Conservation (phyloP, 2,329 filamentous ascomycete genomes). For the Pseudogymnoascus sp. region DNA sequence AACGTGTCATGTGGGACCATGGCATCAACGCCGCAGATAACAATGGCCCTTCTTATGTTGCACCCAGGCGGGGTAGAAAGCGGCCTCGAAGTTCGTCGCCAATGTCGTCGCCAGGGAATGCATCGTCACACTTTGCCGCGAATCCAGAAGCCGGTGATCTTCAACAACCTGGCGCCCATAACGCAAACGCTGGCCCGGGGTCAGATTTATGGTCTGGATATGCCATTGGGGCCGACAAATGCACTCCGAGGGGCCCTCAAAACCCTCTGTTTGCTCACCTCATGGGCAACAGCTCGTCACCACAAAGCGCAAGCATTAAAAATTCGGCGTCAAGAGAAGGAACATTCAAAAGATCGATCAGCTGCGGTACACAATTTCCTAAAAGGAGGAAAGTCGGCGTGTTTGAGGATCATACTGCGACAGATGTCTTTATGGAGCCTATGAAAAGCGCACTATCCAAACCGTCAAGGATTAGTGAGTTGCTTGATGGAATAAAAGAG, state of each 20-base stretch:
- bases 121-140: constrained; percentile 29
- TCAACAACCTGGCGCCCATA: constrained; percentile 49
- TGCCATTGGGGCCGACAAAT: constrained; percentile 39
- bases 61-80: constrained; percentile 44
- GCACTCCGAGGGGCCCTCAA: constrained; percentile 23
- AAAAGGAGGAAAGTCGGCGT: constrained; percentile 59
- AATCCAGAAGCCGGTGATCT: constrained; percentile 42
- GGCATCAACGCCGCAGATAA: constrained; percentile 36
- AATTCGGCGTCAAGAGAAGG: constrained; percentile 36
- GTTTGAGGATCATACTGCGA: constrained; percentile 28
- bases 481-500: constrained; percentile 60
- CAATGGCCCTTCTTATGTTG: constrained; percentile 41
- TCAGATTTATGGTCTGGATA: constrained; percentile 73
- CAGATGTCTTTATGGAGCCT: constrained; percentile 28
- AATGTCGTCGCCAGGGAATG: constrained; percentile 50
- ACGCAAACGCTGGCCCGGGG: constrained; percentile 64
- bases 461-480: constrained; percentile 44
- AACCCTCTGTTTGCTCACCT: constrained; percentile 57
- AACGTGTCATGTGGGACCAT: constrained; percentile 54
- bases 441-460: constrained; percentile 46
- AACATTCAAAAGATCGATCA: constrained; percentile 56
- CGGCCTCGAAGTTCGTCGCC: constrained; percentile 70
- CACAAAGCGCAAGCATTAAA: constrained; percentile 46
- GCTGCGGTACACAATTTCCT: constrained; percentile 63
- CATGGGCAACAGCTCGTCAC: constrained; percentile 60